phyloP scores from a whole-genome alignment of 176 grass and related monocot species.

The Dactylis glomerata region DNA sequence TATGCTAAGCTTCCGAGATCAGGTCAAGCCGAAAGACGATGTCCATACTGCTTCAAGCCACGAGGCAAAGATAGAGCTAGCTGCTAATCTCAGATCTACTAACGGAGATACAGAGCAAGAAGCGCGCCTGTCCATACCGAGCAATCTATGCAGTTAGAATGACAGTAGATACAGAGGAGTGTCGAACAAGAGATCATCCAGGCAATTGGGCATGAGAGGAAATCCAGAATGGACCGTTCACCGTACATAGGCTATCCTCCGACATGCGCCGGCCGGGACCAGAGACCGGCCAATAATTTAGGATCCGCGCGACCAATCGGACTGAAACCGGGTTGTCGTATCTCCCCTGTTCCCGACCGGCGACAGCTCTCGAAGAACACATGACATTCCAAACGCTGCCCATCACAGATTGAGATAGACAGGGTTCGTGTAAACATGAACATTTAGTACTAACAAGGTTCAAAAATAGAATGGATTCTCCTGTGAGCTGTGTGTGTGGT shows the following conservation, averaged over 20 bases:
- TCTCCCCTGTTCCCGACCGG: constrained; percentile 25
- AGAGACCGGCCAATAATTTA: not conserved
- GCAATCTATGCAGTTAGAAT: not conserved
- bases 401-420: not conserved
- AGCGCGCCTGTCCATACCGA: not conserved
- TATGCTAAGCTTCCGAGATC: not conserved
- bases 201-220: not conserved
- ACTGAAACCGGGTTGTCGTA: constrained; percentile 29
- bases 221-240: not conserved
- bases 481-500: too few relatives aligned
- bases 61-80: not conserved
- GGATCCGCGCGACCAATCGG: not conserved
- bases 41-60: too few relatives aligned
- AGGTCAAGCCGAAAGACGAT: not conserved
- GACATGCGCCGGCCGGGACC: not conserved
- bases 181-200: not conserved
- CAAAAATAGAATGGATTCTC: not conserved
- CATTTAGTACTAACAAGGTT: not conserved
- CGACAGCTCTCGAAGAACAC: not conserved
- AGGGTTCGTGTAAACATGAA: not conserved
- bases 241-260: not conserved
- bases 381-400: not conserved
- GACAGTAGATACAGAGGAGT: not conserved
- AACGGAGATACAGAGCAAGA: not conserved
- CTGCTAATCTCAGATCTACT: too few relatives aligned